phyloP scores from a whole-genome alignment of 768 basidiomycete genomes.

The Russula vinacea region DNA sequence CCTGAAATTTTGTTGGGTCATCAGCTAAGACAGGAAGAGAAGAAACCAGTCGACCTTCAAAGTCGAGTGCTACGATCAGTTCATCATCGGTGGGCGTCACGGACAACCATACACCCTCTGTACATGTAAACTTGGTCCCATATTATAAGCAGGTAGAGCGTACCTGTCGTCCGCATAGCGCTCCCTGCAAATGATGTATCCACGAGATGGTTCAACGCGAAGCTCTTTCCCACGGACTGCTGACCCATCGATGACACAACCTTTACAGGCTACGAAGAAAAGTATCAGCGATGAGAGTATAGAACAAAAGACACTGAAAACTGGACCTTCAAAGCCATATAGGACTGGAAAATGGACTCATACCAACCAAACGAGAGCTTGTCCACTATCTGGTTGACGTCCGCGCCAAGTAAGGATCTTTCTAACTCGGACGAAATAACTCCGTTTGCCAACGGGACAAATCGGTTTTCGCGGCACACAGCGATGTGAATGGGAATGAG shows the following conservation, averaged over 20 bases:
- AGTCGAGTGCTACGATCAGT: slow-evolving; percentile 59
- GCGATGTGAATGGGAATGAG: slow-evolving; percentile 65
- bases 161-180: slow-evolving; percentile 25
- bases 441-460: slow-evolving; percentile 26
- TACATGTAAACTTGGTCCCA: not conserved
- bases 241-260: slow-evolving; percentile 70
- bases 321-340: slow-evolving; percentile 53
- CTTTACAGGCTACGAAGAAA: slow-evolving; percentile 47
- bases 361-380: slow-evolving; percentile 61
- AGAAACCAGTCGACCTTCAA: slow-evolving; percentile 46
- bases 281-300: not conserved
- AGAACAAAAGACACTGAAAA: not conserved
- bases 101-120: slow-evolving; percentile 65
- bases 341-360: slow-evolving; percentile 60
- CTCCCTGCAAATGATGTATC: too few relatives aligned
- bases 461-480: slow-evolving; percentile 37
- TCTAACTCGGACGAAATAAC: slow-evolving; percentile 42
- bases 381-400: slow-evolving; percentile 56
- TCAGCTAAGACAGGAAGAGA: not conserved
- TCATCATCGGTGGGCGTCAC: slow-evolving; percentile 56
- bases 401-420: slow-evolving; percentile 55
- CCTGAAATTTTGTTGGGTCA: slow-evolving; percentile 36
- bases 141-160: not conserved
- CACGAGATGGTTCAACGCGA: slow-evolving; percentile 48
- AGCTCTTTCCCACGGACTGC: slow-evolving; percentile 63